Evolutionary conservation across 345 rosid genomes (phyloP), one percentile per base, ranked within the genome.

Genomic region (Erodium maritimum): DNA sequence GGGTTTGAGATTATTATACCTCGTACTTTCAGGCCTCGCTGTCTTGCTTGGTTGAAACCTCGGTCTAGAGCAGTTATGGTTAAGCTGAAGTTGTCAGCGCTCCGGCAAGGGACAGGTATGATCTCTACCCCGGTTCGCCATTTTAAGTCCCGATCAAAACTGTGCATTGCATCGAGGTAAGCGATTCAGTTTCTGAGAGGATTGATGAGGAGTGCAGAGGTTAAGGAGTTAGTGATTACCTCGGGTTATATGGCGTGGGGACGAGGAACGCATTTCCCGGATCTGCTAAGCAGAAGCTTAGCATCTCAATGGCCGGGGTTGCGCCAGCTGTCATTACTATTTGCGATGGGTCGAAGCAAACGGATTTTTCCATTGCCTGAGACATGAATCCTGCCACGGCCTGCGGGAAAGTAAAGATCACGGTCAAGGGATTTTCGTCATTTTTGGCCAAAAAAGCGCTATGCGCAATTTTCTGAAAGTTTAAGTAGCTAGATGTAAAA

Each of bases 111-210:
- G 58, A 88, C 94, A 1, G 84, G 91, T 55, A 88, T 82, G 68
- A 93, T 80, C 56, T 86, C 96, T 37, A 84, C 87, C 58, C 99
- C 99, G 14, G 91, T 81, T 67, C 89, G 75, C 96, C 95, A 88
- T 60, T 85, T 93, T 25, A 93, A 57, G 71, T 86, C 94, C 69
- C 83, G 68, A 71, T 86, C 95, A 29, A 81, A 80, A 65, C 96
- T 88, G 76, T n/a, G n/a, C n/a, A n/a, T n/a, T n/a, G n/a, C n/a
- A n/a, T n/a, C n/a, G n/a, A n/a, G n/a, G n/a, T n/a, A n/a, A n/a
- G n/a, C n/a, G n/a, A 60, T 78, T 57, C 69, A 66, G 42, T 66
- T 18, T 50, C 45, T 24, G 14, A 34, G 16, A 6, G 1, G 24
- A 23, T n/a, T 3, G 17, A 57, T 45, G 21, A 61, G 62, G 52